phyloP scores from a whole-genome alignment of 768 basidiomycete genomes.

The Serendipita sp. region DNA sequence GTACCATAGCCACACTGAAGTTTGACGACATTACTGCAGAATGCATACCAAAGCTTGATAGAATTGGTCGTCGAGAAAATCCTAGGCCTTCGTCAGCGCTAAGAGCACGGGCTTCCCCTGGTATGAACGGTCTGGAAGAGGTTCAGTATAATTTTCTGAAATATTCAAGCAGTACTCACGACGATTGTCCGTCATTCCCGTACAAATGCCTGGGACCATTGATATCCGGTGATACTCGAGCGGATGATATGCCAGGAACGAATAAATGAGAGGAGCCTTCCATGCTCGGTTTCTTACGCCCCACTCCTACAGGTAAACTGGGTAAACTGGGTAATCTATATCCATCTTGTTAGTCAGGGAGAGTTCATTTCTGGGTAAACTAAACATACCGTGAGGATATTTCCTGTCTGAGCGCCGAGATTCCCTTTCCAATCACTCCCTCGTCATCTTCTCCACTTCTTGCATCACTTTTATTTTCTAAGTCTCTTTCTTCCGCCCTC shows the following conservation, averaged over 20 bases:
- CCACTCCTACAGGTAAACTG: neutral
- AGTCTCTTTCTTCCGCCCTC: neutral
- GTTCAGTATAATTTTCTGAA: neutral
- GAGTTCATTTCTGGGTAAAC: neutral
- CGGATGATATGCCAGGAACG: neutral
- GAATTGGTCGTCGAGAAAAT: neutral
- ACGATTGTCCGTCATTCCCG: neutral
- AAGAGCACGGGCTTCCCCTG: neutral
- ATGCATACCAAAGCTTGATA: neutral
- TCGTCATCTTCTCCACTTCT: constrained; percentile 2
- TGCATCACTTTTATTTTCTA: constrained; percentile 1
- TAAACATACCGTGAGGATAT: neutral
- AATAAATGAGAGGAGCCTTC: neutral
- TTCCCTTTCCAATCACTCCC: neutral
- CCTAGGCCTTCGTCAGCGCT: neutral
- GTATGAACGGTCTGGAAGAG: neutral
- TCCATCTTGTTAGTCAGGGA: neutral
- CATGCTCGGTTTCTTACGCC: neutral
- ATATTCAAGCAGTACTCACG: neutral
- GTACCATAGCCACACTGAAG: neutral
- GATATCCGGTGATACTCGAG: neutral
- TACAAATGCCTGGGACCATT: neutral
- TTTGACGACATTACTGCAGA: neutral
- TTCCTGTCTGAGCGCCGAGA: neutral
- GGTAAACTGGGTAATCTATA: neutral